Conservation (phyloP, 2,329 filamentous ascomycete species). For the Colletotrichum navitas region DNA sequence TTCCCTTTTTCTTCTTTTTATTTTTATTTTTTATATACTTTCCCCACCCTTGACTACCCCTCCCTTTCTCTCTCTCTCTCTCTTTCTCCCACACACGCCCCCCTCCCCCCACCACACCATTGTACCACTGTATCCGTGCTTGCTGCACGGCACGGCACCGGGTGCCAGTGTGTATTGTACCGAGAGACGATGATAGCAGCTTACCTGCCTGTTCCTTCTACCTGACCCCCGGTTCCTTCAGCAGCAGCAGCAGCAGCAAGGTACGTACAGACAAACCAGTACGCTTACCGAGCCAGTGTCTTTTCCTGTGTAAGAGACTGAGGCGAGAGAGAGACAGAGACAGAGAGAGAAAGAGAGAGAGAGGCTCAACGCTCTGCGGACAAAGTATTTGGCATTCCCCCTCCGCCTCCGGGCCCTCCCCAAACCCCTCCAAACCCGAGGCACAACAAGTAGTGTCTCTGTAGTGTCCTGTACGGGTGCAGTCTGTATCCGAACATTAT, state of each 20-base stretch:
- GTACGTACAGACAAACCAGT: neutral
- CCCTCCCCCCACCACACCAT: neutral
- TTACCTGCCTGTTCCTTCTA: slow-evolving; percentile 5
- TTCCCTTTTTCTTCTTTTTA: neutral
- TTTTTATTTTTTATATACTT: no score
- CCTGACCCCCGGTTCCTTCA: neutral
- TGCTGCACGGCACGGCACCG: neutral
- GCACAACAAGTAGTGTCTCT: neutral
- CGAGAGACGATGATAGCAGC: neutral
- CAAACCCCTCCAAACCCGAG: neutral
- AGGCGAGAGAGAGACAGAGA: neutral
- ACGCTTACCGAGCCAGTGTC: neutral
- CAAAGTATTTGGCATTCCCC: neutral
- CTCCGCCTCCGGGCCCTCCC: no score
- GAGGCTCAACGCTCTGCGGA: neutral
- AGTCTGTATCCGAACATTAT: slow-evolving; percentile 2
- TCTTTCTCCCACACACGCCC: neutral
- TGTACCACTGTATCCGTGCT: neutral
- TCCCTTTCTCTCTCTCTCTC: neutral
- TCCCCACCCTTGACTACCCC: slow-evolving; percentile 2
- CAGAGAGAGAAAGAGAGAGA: no score
- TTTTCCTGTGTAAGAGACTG: neutral
- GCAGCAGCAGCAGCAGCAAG: neutral
- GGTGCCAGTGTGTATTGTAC: neutral
- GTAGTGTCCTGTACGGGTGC: neutral